These are phyloP conservation scores for Oryza longistaminata DNA, from an alignment of 176 grass and related monocot species.

Conservation along the genomic window DNA sequence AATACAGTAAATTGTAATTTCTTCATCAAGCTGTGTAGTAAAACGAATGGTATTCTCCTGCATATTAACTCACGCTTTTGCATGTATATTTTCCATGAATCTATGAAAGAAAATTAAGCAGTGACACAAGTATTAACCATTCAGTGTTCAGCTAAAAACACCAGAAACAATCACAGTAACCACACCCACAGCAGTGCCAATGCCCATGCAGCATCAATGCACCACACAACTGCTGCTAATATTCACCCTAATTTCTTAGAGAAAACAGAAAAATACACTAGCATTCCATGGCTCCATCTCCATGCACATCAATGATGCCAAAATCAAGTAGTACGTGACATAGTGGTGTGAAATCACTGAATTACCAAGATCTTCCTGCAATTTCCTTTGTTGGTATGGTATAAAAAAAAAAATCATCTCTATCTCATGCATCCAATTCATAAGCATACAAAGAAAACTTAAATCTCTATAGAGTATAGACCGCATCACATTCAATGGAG, in stretches of 20 bases:
- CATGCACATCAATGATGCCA: not conserved
- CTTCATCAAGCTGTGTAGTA: not conserved
- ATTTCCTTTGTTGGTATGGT: not conserved
- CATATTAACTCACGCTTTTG: not conserved
- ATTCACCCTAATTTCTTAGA: slow-evolving; percentile 1
- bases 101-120: not conserved
- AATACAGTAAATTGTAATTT: not conserved
- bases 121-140: not conserved
- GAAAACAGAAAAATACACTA: not conserved
- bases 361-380: not conserved
- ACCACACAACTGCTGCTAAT: not conserved
- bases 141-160: not conserved
- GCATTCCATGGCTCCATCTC: not conserved
- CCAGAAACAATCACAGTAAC: not conserved
- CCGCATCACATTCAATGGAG: not conserved
- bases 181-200: not conserved
- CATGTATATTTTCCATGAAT: not conserved
- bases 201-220: not conserved
- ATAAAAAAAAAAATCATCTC: not conserved
- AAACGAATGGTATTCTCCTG: not conserved
- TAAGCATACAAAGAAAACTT: not conserved
- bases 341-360: no score
- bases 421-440: not conserved
- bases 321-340: not conserved
- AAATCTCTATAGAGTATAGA: not conserved